A percentile compares a stretch with the other conserved stretches of the same genome.
Conservation (phyloP, 768 basidiomycete genomes). For the Suillus bovinus region DNA sequence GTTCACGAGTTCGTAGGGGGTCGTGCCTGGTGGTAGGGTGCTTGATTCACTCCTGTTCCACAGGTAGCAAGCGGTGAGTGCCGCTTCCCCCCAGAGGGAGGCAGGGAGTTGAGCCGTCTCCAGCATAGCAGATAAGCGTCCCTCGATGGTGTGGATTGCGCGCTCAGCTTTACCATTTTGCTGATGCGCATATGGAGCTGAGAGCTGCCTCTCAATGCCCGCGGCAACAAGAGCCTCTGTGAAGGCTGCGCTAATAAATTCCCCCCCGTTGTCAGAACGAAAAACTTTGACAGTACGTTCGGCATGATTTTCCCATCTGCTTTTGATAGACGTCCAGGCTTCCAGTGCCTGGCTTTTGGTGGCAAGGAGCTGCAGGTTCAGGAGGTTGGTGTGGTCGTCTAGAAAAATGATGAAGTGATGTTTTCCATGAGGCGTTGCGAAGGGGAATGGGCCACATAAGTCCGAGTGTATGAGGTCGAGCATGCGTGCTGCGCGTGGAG, state of each 20-base stretch:
- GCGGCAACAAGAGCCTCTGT: accelerated
- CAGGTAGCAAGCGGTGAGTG: not conserved
- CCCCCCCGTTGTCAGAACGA: not conserved
- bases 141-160: accelerated
- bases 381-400: not conserved
- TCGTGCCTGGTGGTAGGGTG: not conserved
- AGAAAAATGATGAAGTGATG: not conserved
- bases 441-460: not conserved
- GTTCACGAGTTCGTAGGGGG: constrained; percentile 6
- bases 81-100: accelerated
- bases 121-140: accelerated
- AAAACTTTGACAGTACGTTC: not conserved
- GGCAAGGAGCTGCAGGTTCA: accelerated
- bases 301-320: not conserved
- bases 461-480: not conserved
- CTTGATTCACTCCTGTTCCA: constrained; percentile 5
- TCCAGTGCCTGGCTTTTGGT: not conserved
- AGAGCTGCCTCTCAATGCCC: not conserved
- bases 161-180: not conserved
- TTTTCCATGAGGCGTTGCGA: not conserved
- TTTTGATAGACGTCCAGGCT: not conserved
- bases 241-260: not conserved
- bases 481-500: too few species aligned
- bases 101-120: accelerated
- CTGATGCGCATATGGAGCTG: not conserved